Conservation (phyloP, 371 early-diverging fungal genomes). For the Haplosporangium sp. region DNA sequence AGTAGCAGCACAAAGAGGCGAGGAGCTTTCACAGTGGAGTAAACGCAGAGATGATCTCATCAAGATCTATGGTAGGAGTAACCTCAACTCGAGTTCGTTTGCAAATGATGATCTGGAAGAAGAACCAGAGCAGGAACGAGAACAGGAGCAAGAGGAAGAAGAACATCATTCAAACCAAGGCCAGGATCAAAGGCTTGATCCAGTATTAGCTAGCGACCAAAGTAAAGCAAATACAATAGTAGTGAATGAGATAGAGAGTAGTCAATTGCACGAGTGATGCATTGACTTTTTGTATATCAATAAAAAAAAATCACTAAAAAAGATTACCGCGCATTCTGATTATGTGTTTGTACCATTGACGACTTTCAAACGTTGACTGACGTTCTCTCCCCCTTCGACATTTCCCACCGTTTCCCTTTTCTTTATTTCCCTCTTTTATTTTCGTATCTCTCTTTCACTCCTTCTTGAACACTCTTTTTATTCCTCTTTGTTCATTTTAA, state of each 20-base stretch:
- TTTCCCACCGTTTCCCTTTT: background rate
- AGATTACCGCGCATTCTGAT: too few relatives aligned
- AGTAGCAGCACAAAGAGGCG: slow-evolving; percentile 45
- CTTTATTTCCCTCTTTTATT: background rate
- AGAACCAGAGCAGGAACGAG: slow-evolving; percentile 15
- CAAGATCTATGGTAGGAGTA: slow-evolving; percentile 36
- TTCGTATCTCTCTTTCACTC: background rate
- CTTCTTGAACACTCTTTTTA: too few relatives aligned
- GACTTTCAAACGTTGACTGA: background rate
- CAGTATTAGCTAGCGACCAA: background rate
- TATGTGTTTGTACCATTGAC: background rate
- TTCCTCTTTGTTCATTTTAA: too few relatives aligned
- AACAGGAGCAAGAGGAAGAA: slow-evolving; percentile 1
- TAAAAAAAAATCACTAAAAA: background rate
- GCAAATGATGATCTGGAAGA: slow-evolving; percentile 20
- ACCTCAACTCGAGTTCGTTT: slow-evolving; percentile 17
- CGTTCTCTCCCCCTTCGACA: background rate
- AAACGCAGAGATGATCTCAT: slow-evolving; percentile 44
- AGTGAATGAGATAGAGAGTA: background rate
- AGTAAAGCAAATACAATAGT: background rate
- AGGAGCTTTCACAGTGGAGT: slow-evolving; percentile 50
- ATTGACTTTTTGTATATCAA: too few relatives aligned
- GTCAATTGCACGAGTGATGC: background rate
- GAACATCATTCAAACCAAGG: background rate
- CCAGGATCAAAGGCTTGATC: background rate